phyloP scores from a whole-genome alignment of 164 flowering plant species.

The Magnolia officinalis region DNA sequence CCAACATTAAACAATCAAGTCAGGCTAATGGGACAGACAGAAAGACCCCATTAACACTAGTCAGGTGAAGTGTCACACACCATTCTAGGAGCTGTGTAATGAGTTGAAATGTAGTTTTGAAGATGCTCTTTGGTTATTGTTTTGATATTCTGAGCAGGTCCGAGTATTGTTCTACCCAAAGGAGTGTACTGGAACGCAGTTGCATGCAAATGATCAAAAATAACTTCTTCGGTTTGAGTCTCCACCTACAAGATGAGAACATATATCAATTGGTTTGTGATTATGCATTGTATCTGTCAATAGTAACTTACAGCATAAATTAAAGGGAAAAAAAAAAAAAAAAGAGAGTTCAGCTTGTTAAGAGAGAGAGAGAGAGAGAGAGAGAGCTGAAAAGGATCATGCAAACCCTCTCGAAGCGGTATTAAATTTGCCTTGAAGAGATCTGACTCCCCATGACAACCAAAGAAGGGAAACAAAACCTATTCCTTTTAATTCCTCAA shows the following conservation, averaged over 20 bases:
- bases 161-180: constrained; percentile 89
- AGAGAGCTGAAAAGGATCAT: no score
- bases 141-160: constrained; percentile 81
- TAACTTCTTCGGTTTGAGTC: constrained; percentile 84
- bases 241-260: constrained; percentile 59
- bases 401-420: no score
- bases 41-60: neutral
- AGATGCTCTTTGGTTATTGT: constrained; percentile 68
- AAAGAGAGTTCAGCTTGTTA: no score
- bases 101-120: constrained; percentile 70
- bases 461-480: no score
- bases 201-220: constrained; percentile 97
- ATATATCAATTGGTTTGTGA: neutral
- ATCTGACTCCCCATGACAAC: no score
- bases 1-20: neutral
- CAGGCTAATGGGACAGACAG: neutral
- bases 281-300: no score
- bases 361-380: no score
- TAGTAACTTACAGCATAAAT: no score
- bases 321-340: no score
- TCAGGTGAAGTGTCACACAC: constrained; percentile 28
- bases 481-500: no score
- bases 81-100: constrained; percentile 92
- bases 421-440: no score
- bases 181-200: constrained; percentile 97